Evolutionary conservation across 2,329 filamentous ascomycete genomes (phyloP).

Genomic region (Colletotrichum paranaense): DNA sequence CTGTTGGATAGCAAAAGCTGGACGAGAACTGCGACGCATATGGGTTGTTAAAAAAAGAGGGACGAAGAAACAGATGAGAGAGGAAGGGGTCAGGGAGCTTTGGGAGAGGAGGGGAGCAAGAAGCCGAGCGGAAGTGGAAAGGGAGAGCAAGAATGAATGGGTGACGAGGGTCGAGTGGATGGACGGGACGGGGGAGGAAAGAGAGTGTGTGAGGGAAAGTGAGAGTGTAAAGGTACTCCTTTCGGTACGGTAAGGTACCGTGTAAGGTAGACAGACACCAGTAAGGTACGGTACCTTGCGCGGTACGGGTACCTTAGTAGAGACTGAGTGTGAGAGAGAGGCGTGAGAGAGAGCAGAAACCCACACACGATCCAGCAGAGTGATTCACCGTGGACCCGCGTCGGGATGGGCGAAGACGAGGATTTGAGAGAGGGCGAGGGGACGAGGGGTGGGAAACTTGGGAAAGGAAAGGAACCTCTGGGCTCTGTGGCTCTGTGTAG

Average conservation of each 20-base stretch:
- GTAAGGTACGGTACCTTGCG: no score
- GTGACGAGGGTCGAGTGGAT: constrained; percentile 12
- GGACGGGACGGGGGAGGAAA: not conserved
- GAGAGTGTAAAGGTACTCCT: not conserved
- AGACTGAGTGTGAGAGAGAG: not conserved
- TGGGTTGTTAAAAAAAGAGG: constrained; percentile 16
- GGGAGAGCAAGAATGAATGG: constrained; percentile 17
- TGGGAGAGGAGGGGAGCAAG: constrained; percentile 10
- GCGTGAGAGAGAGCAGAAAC: constrained; percentile 22
- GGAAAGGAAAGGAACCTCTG: not conserved
- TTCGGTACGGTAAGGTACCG: not conserved
- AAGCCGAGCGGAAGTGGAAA: constrained; percentile 9
- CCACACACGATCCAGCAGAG: constrained; percentile 31
- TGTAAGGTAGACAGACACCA: not conserved
- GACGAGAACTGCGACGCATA: constrained; percentile 27
- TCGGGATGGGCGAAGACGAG: constrained; percentile 35
- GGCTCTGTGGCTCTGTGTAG: not conserved
- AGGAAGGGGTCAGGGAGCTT: constrained; percentile 25
- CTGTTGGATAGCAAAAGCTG: constrained; percentile 12
- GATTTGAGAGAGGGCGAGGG: not conserved
- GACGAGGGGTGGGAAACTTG: constrained; percentile 5
- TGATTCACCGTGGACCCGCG: constrained; percentile 32
- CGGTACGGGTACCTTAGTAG: no score
- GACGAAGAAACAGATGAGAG: constrained; percentile 22
- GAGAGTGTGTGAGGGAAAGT: constrained; percentile 12